phyloP scores from a whole-genome alignment of 805 yeast genomes.

The Hanseniaspora nectarophila region DNA sequence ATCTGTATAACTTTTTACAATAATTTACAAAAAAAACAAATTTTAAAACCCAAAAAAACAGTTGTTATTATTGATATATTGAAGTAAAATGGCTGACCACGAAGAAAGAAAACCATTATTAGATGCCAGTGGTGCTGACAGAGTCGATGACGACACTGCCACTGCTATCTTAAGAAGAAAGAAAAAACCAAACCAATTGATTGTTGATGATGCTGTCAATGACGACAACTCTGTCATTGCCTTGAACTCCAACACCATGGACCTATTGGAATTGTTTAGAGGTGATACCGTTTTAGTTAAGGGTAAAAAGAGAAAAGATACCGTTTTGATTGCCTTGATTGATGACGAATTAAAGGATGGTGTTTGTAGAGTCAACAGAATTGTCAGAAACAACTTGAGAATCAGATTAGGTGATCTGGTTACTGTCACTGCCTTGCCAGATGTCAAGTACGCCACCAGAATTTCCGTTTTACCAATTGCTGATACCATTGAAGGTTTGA shows the following conservation, averaged over 20 bases:
- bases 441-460: conserved; percentile 90
- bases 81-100: conserved; percentile 22
- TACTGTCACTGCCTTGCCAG: conserved; percentile 90
- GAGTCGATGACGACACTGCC: conserved; percentile 65
- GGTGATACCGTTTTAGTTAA: conserved; percentile 96
- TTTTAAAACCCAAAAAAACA: neutral
- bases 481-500: conserved; percentile 94
- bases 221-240: conserved; percentile 96
- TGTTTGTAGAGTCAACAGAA: conserved; percentile 84
- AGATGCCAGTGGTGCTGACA: conserved; percentile 58
- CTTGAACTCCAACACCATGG: conserved; percentile 92
- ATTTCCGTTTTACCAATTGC: conserved; percentile 94
- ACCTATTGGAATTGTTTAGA: conserved; percentile 81
- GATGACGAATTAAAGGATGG: conserved; percentile 97
- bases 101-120: conserved; percentile 35
- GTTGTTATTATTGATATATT: neutral
- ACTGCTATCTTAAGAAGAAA: conserved; percentile 94
- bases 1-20: no score
- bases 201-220: conserved; percentile 93
- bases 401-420: conserved; percentile 89
- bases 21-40: no score
- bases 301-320: conserved; percentile 96
- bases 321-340: conserved; percentile 87
- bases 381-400: conserved; percentile 87
- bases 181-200: conserved; percentile 90